Percentiles rank a stretch among this genome's conserved stretches.
Conservation (phyloP, 345 rosid genomes). For the Linum usitatissimum region DNA sequence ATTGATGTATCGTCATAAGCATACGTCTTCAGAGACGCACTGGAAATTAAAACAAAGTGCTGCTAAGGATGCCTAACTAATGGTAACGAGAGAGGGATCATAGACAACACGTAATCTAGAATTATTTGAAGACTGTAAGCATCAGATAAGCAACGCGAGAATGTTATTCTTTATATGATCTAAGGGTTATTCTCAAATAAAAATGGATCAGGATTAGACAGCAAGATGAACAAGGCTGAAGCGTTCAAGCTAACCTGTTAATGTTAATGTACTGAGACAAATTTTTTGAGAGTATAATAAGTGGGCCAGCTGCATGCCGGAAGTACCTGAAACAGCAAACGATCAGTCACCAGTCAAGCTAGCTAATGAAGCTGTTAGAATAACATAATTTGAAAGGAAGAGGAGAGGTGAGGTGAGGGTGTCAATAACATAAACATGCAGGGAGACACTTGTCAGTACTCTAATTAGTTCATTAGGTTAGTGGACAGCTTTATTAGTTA, state of each 20-base stretch:
- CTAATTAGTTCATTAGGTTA: no score
- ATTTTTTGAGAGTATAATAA: slow-evolving; percentile 68
- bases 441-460: no score
- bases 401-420: no score
- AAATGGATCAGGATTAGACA: not conserved
- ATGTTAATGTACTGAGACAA: slow-evolving; percentile 67
- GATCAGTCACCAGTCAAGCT: not conserved
- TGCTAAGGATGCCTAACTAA: not conserved
- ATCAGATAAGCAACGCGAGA: not conserved
- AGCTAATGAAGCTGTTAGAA: no score
- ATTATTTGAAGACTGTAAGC: not conserved
- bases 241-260: slow-evolving; percentile 56
- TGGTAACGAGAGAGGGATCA: not conserved
- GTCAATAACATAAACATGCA: no score
- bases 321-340: slow-evolving; percentile 55
- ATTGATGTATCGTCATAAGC: slow-evolving; percentile 74
- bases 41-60: slow-evolving; percentile 15
- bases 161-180: not conserved
- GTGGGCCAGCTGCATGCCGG: slow-evolving; percentile 70
- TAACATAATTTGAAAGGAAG: no score
- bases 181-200: not conserved
- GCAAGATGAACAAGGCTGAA: not conserved
- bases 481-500: no score
- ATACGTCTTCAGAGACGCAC: slow-evolving; percentile 82
- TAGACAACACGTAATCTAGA: not conserved